These are phyloP conservation scores for Neocucurbitaria cava DNA, from an alignment of 2,329 filamentous ascomycete species.

Conservation along the genomic window DNA sequence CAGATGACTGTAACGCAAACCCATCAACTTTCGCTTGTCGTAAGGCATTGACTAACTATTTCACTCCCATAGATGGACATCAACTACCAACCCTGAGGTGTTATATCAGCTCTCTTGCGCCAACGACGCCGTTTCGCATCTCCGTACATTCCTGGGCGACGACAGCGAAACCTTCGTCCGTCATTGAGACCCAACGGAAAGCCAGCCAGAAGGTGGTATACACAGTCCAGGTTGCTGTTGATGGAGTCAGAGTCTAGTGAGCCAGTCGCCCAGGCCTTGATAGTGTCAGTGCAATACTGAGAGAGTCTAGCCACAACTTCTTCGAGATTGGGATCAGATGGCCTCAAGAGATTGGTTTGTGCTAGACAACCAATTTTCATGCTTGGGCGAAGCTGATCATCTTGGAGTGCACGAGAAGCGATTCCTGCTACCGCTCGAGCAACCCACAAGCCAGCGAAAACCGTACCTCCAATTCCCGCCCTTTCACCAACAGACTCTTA, in stretches of 20 bases:
- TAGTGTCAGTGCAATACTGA: constrained; percentile 32
- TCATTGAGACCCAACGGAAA: constrained; percentile 36
- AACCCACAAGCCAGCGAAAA: constrained; percentile 62
- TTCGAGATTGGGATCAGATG: constrained; percentile 35
- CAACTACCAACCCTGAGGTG: constrained; percentile 41
- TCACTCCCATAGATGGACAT: constrained; percentile 31
- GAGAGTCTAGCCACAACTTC: constrained; percentile 29
- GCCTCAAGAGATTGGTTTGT: constrained; percentile 43
- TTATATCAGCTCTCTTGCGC: constrained; percentile 35
- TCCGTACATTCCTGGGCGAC: constrained; percentile 45
- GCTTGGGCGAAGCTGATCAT: background rate
- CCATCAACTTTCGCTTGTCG: background rate
- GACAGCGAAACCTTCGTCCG: constrained; percentile 29
- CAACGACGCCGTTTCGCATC: constrained; percentile 41
- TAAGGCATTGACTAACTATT: constrained; percentile 1
- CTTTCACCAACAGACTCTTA: constrained; percentile 73
- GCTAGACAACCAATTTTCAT: background rate
- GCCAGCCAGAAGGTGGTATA: constrained; percentile 35
- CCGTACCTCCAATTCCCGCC: constrained; percentile 70
- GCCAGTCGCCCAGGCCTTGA: background rate
- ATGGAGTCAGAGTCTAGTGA: constrained; percentile 41
- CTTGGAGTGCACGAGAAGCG: constrained; percentile 35
- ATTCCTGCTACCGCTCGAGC: constrained; percentile 31
- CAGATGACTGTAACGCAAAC: constrained; percentile 48
- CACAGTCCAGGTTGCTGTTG: constrained; percentile 37